These are phyloP conservation scores for Geotrichum macrosporum DNA, from an alignment of 1,139 yeast species.

Conservation along the genomic window DNA sequence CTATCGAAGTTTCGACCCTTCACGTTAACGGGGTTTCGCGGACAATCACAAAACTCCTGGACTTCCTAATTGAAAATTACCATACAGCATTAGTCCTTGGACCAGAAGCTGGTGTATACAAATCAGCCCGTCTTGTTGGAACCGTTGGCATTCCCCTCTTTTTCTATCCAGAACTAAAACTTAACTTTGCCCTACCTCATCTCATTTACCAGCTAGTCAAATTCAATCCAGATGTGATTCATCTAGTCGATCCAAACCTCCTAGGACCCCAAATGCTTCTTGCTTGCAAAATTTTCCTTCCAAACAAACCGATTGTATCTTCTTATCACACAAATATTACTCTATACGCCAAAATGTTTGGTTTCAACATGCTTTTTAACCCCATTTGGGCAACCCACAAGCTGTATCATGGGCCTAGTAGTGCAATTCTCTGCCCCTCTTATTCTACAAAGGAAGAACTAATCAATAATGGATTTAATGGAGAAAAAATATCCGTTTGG, in stretches of 20 bases:
- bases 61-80: constrained; percentile 22
- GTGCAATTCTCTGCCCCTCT: constrained; percentile 24
- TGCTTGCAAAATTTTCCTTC: constrained; percentile 22
- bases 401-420: constrained; percentile 24
- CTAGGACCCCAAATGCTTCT: constrained; percentile 26
- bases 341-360: constrained; percentile 25
- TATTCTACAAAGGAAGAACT: constrained; percentile 23
- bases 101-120: constrained; percentile 23
- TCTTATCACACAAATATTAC: constrained; percentile 28
- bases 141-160: constrained; percentile 25
- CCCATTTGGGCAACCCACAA: constrained; percentile 26
- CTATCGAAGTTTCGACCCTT: constrained; percentile 25
- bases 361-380: constrained; percentile 24
- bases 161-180: constrained; percentile 27
- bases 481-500: constrained; percentile 23
- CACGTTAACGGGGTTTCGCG: constrained; percentile 27
- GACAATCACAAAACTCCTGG: constrained; percentile 24
- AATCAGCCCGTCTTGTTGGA: constrained; percentile 22
- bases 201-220: constrained; percentile 18
- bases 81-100: constrained; percentile 25
- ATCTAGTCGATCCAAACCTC: constrained; percentile 25
- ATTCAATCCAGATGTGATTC: constrained; percentile 26
- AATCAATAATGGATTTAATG: constrained; percentile 22
- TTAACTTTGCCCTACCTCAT: constrained; percentile 22
- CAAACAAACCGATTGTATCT: constrained; percentile 25